Base-by-base conservation (phyloP, 2,329 filamentous ascomycete species). In the Capronia coronata region DNA sequence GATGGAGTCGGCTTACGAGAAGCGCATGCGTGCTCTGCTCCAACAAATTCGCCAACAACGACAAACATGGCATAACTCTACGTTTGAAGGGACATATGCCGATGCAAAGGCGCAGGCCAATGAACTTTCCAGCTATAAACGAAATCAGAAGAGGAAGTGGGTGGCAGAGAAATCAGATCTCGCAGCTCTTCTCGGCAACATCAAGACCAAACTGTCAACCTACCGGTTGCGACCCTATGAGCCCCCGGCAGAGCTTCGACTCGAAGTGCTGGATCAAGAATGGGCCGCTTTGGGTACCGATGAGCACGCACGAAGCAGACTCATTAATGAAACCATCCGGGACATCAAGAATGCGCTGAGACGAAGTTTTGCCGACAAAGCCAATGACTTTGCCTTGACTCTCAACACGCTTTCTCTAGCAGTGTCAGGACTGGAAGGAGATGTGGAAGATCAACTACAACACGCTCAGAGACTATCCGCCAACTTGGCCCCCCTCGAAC, bases 241-340 rank as follows among this genome's bases (percentile, higher is more conserved):
- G 41, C 93, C 93, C 29, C 93, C 93, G 2, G 75, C 78, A 46
- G 87, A 95, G 61, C 71, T 98, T 56, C 84, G 85, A 45, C 71
- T 94, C 43, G 89, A 94, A 54, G 82, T 83, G 14, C 76, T 94
- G 58, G 93, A 98, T 60, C 71, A 75, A 49, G 86, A 89, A 57
- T 98, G 93, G 93, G 75, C 79, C 37, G 78, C 72, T 8, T 67
- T 98, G 60, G 84, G 93, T 59, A 82, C 85, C 62, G 79, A 87
- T 9, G 93, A 98, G 71, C 89, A 94, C 73, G 80, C 80, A 55
- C 81, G 90, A 60, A 94, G 90, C 55, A 90, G 95, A 68, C 71
- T 94, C 60, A 97, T 98, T 69, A 98, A 98, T 67, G 93, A 97
- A 69, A 96, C 89, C 5, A 98, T 98, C 60, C 80, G 93, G 74